Conservation (phyloP, 2,329 filamentous ascomycete genomes). For the Biscogniauxia marginata region DNA sequence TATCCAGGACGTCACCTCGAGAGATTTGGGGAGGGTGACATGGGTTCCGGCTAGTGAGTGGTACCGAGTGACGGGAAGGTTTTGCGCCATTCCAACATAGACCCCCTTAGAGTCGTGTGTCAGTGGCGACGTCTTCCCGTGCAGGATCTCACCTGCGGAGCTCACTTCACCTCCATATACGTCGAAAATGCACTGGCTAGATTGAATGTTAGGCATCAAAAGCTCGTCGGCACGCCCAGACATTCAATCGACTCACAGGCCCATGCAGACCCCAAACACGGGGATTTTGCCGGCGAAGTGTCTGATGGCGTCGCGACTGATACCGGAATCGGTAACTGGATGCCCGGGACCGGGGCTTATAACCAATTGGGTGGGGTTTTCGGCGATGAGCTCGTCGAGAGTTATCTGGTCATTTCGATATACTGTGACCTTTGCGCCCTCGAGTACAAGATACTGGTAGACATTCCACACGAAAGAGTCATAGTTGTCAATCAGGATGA, state of each 20-base stretch:
- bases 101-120: conserved; percentile 90
- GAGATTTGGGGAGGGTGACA: conserved; percentile 76
- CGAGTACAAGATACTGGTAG: conserved; percentile 96
- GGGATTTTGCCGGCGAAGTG: conserved; percentile 94
- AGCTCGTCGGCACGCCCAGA: neutral
- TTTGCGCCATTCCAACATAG: conserved; percentile 76
- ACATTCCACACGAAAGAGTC: conserved; percentile 99
- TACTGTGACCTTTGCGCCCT: conserved; percentile 87
- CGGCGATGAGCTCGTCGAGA: conserved; percentile 76
- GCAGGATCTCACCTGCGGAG: conserved; percentile 92
- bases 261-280: conserved; percentile 98
- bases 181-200: conserved; percentile 89
- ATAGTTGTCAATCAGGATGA: conserved; percentile 97
- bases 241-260: conserved; percentile 63
- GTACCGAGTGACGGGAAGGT: conserved; percentile 87
- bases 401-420: conserved; percentile 90
- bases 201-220: conserved; percentile 13
- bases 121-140: conserved; percentile 93
- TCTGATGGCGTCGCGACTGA: conserved; percentile 87
- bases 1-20: conserved; percentile 92
- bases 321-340: conserved; percentile 84
- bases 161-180: conserved; percentile 88
- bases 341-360: conserved; percentile 95
- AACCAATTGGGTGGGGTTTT: conserved; percentile 89
- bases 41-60: conserved; percentile 94